A percentile compares a stretch with the other conserved stretches of the same genome.
Conservation (phyloP, 129 eudicot genomes). For the Kitagawia praeruptora region DNA sequence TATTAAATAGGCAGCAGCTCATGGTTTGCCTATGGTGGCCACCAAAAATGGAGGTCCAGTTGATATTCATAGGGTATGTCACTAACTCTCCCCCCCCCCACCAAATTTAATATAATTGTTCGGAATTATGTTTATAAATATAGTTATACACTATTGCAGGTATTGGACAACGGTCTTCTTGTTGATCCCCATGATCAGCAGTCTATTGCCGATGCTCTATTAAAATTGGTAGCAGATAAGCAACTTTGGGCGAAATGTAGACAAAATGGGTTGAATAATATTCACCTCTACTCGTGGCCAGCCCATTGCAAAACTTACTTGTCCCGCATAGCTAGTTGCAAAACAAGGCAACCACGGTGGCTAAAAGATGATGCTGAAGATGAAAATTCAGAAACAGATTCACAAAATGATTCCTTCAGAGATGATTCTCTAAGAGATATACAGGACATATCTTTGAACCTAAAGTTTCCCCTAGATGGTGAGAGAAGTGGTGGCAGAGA, state of each 20-base stretch:
- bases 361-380: slow-evolving; percentile 59
- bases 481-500: slow-evolving; percentile 23
- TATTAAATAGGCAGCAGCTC: slow-evolving; percentile 75
- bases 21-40: slow-evolving; percentile 96
- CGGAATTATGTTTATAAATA: not conserved
- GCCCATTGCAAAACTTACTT: slow-evolving; percentile 88
- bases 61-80: slow-evolving; percentile 70
- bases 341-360: slow-evolving; percentile 94
- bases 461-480: slow-evolving; percentile 78
- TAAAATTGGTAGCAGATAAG: slow-evolving; percentile 92
- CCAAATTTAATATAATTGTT: too few species aligned
- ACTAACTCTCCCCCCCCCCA: not conserved
- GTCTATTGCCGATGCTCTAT: slow-evolving; percentile 86
- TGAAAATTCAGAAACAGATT: slow-evolving; percentile 65
- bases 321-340: slow-evolving; percentile 72
- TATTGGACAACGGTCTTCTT: slow-evolving; percentile 91
- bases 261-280: slow-evolving; percentile 85
- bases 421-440: slow-evolving; percentile 65
- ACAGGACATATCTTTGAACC: slow-evolving; percentile 83
- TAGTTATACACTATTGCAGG: slow-evolving; percentile 31
- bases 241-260: slow-evolving; percentile 95
- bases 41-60: slow-evolving; percentile 99
- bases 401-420: slow-evolving; percentile 52
- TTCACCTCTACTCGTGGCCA: slow-evolving; percentile 95
- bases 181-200: slow-evolving; percentile 89